Base-by-base conservation (phyloP, 1,284 basidiomycete genomes). In the Ganoderma leucocontextum region DNA sequence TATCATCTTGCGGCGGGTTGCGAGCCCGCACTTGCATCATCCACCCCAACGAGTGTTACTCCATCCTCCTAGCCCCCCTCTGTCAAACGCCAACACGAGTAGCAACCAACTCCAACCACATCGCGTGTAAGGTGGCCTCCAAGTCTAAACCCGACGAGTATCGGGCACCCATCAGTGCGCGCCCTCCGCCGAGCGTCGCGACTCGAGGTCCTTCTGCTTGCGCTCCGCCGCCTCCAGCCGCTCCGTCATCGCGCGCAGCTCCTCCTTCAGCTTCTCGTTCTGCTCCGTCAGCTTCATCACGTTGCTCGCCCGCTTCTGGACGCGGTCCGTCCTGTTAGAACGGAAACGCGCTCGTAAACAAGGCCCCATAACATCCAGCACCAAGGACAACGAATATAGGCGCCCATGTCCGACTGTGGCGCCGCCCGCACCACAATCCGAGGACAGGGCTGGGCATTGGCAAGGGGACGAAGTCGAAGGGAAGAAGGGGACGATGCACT, bases 261-360 rank as follows among this genome's bases (percentile, higher is more conserved):
- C 88, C 60, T 85, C 89, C 78, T 90, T 89, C 71, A 94, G 82
- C 78, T 90, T 91, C 77, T 92, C 90, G 79, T 93, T 91, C 82
- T 94, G 92, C 80, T 91, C 84, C 19, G 89, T 84, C 39, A 94
- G 82, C 76, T 90, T 91, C 76, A 92, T 77, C 68, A 94, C 90
- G 77, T 91, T 93, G 75, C 89, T 91, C 44, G 88, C 89, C 71
- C 92, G 87, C 79, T 93, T 94, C 77, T 91, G 83, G 62, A 94
- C 84, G 78, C 88, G 88, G 71, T 86, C 86, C 67, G 80, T 77
- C 74, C 90, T 91, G 80, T 57, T 15, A 25, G 13, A 13, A 52
- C 25, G 64, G 25, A 65, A 62, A 39, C 42, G 25, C 52, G 52
- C 15, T 2, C 38, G 35, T 64, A 29, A 61, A 41, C 66, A 47